These are phyloP conservation scores for Nothophoma quercina DNA, from an alignment of 2,329 filamentous ascomycete genomes.

Conservation along the genomic window DNA sequence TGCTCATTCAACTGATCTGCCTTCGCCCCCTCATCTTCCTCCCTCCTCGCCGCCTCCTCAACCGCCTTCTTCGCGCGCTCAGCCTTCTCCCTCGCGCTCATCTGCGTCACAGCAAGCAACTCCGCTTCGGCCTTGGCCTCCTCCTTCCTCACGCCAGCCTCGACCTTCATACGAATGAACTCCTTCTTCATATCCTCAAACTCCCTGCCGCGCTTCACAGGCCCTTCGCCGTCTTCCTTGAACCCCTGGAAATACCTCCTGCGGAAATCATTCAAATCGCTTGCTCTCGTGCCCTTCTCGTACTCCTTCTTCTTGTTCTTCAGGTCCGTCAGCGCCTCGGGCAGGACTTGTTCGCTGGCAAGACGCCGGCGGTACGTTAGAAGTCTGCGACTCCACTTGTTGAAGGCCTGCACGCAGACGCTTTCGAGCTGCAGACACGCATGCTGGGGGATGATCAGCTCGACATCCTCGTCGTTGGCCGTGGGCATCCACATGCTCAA, in stretches of 20 bases:
- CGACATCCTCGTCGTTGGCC: slow-evolving; percentile 66
- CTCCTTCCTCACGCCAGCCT: not conserved
- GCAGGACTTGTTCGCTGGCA: slow-evolving; percentile 52
- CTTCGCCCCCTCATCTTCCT: not conserved
- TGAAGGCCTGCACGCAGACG: slow-evolving; percentile 86
- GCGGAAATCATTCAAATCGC: slow-evolving; percentile 74
- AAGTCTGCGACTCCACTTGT: slow-evolving; percentile 89
- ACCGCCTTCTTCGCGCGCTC: not conserved
- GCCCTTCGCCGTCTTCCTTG: no score
- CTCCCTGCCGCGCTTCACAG: no score
- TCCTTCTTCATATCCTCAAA: slow-evolving; percentile 43
- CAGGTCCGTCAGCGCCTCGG: slow-evolving; percentile 2
- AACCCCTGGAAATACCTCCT: slow-evolving; percentile 60
- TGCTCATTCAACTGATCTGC: slow-evolving; percentile 2
- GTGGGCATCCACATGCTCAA: slow-evolving; percentile 98
- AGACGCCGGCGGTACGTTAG: slow-evolving; percentile 82
- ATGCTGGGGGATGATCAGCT: slow-evolving; percentile 79
- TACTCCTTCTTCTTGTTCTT: slow-evolving; percentile 40
- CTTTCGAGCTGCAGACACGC: slow-evolving; percentile 75
- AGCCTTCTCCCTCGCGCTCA: not conserved
- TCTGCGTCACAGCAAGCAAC: not conserved
- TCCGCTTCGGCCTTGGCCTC: not conserved
- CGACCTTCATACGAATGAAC: slow-evolving; percentile 34
- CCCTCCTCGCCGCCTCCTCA: not conserved
- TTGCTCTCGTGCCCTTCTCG: slow-evolving; percentile 60